Conservation (phyloP, 2,329 filamentous ascomycete species). For the Lachnellula arida region DNA sequence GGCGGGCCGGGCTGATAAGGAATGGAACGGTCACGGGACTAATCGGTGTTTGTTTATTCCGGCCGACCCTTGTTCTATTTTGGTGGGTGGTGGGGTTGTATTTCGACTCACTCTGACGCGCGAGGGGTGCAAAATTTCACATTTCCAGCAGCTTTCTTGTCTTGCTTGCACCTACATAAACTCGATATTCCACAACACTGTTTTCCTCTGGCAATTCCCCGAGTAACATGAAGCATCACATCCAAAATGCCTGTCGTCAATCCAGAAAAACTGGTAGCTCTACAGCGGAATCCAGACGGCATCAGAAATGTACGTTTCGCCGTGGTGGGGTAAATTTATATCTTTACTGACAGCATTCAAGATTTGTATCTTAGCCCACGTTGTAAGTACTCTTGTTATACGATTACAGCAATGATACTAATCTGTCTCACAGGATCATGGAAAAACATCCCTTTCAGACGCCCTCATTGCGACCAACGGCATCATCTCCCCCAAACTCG, state of each 20-base stretch:
- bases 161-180: not conserved
- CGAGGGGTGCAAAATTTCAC: not conserved
- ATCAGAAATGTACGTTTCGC: constrained; percentile 75
- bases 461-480: constrained; percentile 96
- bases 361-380: constrained; percentile 95
- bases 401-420: not conserved
- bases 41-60: no score
- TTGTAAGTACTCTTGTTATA: constrained; percentile 48
- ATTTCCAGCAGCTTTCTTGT: not conserved
- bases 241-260: constrained; percentile 80
- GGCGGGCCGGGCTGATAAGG: not conserved
- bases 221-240: constrained; percentile 12
- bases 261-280: constrained; percentile 81
- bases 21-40: no score
- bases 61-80: no score
- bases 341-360: constrained; percentile 34
- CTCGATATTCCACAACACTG: not conserved
- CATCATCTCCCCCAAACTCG: constrained; percentile 96
- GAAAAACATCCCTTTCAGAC: constrained; percentile 95
- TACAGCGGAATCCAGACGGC: constrained; percentile 83
- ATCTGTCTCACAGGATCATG: constrained; percentile 66
- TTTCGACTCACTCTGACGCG: not conserved
- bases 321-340: constrained; percentile 21
- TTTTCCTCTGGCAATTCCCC: not conserved
- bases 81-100: not conserved